phyloP scores from a whole-genome alignment of 192 early-diverging fungal species.

The Dissophora globulifera region DNA sequence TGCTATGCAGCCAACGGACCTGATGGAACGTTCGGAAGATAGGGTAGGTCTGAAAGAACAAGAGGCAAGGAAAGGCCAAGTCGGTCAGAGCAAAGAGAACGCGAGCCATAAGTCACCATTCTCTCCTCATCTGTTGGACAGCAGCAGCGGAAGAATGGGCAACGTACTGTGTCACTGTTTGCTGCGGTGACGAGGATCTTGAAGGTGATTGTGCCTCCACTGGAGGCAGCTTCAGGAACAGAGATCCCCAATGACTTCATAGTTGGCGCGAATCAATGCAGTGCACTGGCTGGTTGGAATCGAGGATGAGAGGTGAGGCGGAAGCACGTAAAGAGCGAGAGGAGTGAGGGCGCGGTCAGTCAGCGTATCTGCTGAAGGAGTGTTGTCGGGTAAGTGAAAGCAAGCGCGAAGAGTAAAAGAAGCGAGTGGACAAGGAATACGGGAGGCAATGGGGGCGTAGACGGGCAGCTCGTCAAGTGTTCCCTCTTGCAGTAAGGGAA shows the following conservation, averaged over 20 bases:
- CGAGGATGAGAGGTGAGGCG: neutral
- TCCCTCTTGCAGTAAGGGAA: too few relatives aligned
- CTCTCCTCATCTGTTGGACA: too few relatives aligned
- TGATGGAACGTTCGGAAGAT: slow-evolving; percentile 64
- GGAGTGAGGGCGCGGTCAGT: too few relatives aligned
- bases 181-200: slow-evolving; percentile 56
- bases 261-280: neutral
- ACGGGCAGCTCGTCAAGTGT: too few relatives aligned
- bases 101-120: too few relatives aligned
- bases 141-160: too few relatives aligned
- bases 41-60: slow-evolving; percentile 31
- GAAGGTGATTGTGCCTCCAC: slow-evolving; percentile 63
- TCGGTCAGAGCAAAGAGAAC: neutral
- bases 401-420: too few relatives aligned
- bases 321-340: too few relatives aligned
- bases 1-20: slow-evolving; percentile 60
- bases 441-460: too few relatives aligned
- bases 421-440: too few relatives aligned
- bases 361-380: too few relatives aligned
- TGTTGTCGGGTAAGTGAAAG: too few relatives aligned
- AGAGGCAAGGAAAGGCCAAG: neutral
- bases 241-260: slow-evolving; percentile 40
- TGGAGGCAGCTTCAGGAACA: slow-evolving; percentile 64
- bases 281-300: neutral
- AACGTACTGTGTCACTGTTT: slow-evolving; percentile 34